Evolutionary conservation across 2,329 filamentous ascomycete species (phyloP).

Genomic region (Cadophora sp.): DNA sequence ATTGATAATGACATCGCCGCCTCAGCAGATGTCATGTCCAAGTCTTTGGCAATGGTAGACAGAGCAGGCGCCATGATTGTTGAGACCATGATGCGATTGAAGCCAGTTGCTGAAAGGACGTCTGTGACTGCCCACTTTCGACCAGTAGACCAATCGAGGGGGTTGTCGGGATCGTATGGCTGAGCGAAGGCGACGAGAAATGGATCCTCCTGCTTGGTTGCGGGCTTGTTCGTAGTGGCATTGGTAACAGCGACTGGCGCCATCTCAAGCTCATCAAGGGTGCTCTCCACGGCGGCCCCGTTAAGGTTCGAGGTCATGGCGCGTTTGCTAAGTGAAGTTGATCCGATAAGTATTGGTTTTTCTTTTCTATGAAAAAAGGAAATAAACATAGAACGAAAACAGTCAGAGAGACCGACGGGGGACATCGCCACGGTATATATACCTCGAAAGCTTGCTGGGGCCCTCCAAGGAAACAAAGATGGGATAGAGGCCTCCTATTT

Average conservation of each 20-base stretch:
- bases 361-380: no score
- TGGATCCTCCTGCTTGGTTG: slow-evolving; percentile 21
- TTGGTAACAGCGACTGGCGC: not conserved
- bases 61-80: slow-evolving; percentile 61
- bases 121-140: slow-evolving; percentile 56
- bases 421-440: no score
- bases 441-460: no score
- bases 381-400: no score
- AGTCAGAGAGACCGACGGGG: no score
- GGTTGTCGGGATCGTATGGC: slow-evolving; percentile 50
- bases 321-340: no score
- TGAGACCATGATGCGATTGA: slow-evolving; percentile 58
- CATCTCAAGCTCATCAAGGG: slow-evolving; percentile 7
- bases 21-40: slow-evolving; percentile 56
- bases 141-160: slow-evolving; percentile 50
- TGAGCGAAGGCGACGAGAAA: slow-evolving; percentile 33
- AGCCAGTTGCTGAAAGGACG: slow-evolving; percentile 56
- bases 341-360: no score
- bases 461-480: not conserved
- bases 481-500: not conserved
- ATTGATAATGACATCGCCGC: slow-evolving; percentile 55
- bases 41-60: slow-evolving; percentile 56
- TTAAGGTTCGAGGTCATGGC: not conserved
- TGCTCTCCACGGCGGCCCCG: not conserved
- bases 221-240: not conserved